Percentiles rank a stretch among this genome's conserved stretches.
These are phyloP conservation scores for Chlamydomonas sp. DNA, from an alignment of 139 green algal genomes.

Conservation along the genomic window DNA sequence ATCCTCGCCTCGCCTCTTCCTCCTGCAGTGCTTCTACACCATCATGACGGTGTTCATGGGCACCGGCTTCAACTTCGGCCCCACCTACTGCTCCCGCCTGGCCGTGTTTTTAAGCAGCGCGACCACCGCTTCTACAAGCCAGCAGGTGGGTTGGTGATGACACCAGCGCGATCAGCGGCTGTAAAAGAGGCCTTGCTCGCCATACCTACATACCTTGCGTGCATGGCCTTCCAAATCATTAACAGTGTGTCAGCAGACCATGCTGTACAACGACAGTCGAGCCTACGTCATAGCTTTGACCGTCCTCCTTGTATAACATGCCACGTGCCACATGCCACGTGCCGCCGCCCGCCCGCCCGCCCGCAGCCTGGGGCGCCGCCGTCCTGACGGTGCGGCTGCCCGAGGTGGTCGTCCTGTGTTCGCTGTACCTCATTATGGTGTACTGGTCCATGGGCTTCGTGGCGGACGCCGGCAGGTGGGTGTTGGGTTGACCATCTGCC, in stretches of 20 bases:
- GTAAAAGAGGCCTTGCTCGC: too few species aligned
- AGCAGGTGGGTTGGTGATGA: constrained; percentile 8
- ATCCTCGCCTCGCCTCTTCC: too few species aligned
- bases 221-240: too few species aligned
- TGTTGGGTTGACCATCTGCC: background rate
- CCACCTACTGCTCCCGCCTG: background rate
- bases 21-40: constrained; percentile 45
- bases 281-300: too few species aligned
- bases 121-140: constrained; percentile 74
- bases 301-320: too few species aligned
- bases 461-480: constrained; percentile 18
- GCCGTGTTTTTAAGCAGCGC: constrained; percentile 87
- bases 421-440: constrained; percentile 62
- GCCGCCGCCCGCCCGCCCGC: constrained; percentile 10
- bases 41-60: constrained; percentile 61
- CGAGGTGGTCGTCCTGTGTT: constrained; percentile 57
- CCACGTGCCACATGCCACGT: too few species aligned
- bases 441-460: constrained; percentile 75
- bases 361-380: background rate
- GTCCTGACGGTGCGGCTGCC: constrained; percentile 55
- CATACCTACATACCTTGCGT: too few species aligned
- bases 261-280: too few species aligned
- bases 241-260: too few species aligned
- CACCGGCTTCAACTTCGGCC: background rate
- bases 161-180: too few species aligned